Percentiles rank a stretch among this genome's conserved stretches.
Evolutionary conservation across 371 early-diverging fungal species (phyloP).

Genomic region (Apophysomyces variabilis): DNA sequence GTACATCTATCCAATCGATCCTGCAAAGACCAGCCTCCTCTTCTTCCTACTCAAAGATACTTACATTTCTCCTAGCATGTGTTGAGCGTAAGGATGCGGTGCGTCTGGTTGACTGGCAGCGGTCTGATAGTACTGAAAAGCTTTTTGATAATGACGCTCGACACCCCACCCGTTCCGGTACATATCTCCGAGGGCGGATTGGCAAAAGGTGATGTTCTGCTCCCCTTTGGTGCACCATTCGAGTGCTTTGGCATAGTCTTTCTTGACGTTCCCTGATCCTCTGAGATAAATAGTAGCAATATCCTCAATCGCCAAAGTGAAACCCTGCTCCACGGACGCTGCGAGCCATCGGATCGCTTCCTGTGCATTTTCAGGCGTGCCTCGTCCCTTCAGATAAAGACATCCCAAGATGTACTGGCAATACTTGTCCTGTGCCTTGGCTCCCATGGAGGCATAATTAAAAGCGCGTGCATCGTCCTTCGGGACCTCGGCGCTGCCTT

Average conservation of each 20-base stretch:
- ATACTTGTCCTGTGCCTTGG: slow-evolving; percentile 41
- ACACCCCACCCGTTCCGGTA: slow-evolving; percentile 47
- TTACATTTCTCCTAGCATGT: slow-evolving; percentile 58
- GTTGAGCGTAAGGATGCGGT: slow-evolving; percentile 47
- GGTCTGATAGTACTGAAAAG: slow-evolving; percentile 48
- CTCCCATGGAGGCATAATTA: slow-evolving; percentile 41
- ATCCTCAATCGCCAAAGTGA: slow-evolving; percentile 48
- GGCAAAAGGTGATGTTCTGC: slow-evolving; percentile 39
- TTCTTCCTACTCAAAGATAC: neutral
- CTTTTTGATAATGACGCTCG: slow-evolving; percentile 39
- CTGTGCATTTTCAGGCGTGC: slow-evolving; percentile 20
- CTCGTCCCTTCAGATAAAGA: slow-evolving; percentile 33
- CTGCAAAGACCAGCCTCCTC: too few species aligned
- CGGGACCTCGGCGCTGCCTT: slow-evolving; percentile 26
- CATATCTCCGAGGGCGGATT: slow-evolving; percentile 48
- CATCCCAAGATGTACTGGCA: slow-evolving; percentile 53
- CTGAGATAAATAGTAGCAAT: slow-evolving; percentile 37
- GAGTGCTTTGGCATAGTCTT: slow-evolving; percentile 38
- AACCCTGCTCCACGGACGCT: slow-evolving; percentile 45
- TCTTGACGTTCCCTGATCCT: slow-evolving; percentile 29
- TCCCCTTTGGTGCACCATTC: slow-evolving; percentile 30
- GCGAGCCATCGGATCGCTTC: slow-evolving; percentile 43
- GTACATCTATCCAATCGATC: too few species aligned
- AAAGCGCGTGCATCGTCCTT: slow-evolving; percentile 38
- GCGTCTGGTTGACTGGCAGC: slow-evolving; percentile 48